Base-by-base conservation (phyloP, 2,329 filamentous ascomycete species). In the Aspergillus clavatus region DNA sequence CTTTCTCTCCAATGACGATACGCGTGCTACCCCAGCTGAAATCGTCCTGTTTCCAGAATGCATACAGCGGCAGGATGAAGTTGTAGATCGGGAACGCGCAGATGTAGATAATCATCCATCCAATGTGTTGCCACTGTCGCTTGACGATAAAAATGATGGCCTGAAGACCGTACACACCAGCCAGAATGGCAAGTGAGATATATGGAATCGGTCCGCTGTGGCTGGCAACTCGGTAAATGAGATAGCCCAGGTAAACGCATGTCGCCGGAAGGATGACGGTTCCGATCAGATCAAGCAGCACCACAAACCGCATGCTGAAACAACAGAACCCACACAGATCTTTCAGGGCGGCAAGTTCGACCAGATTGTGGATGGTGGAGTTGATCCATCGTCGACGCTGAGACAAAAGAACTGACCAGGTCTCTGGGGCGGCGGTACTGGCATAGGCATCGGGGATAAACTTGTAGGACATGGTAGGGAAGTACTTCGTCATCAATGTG, bases 21-120 rank as follows among this genome's bases (percentile, higher is more conserved):
- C 93, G 89, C 1, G 93, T 98, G 73, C 93, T 97, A 78, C 93
- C 93, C 93, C 93, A 98, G 2, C 84, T 84, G 77, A 98, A 98
- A 72, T 98, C 91, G 70, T 98, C 93, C 69, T 96, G 90, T 71
- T 96, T 95, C 93, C 93, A 98, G 84, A 98, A 98, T 0, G 91
- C 95, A 74, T 97, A 98, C 52, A 98, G 73, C 0, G 93, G 93
- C 10, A 98, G 79, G 52, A 94, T 65, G 59, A 98, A 87, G 3
- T 86, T 93, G 74, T 91, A 96, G 57, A 98, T 86, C 0, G 93
- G 93, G 74, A 87, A 96, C 2, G 93, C 93, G n/a, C 94, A 58
- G 51, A 98, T 79, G 72, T 98, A 98, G 64, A 98, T 97, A 55
- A 98, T 85, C 90, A 98, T 97, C 93, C 93, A 98, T 56, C 93